Evolutionary conservation across 768 basidiomycete genomes (phyloP).

Genomic region (Mycena venus): DNA sequence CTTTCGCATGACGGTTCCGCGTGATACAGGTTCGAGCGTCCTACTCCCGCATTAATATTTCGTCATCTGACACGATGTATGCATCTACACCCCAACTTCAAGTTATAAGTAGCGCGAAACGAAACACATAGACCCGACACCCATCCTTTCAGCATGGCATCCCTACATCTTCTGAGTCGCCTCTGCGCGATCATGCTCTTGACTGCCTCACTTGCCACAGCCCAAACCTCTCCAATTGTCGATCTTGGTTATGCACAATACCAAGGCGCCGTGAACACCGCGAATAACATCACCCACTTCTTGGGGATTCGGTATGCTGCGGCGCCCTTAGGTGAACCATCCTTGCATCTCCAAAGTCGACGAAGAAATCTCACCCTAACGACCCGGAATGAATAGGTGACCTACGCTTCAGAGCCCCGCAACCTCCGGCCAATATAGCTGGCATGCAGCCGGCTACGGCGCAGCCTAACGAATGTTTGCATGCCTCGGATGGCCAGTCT

Average conservation of each 20-base stretch:
- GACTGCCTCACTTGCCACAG: background rate
- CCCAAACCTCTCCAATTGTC: conserved; percentile 33
- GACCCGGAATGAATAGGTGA: conserved; percentile 22
- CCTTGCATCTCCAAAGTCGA: background rate
- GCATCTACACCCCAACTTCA: too few species aligned
- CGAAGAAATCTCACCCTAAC: background rate
- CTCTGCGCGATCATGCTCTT: background rate
- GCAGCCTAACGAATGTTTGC: conserved; percentile 36
- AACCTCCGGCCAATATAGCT: conserved; percentile 23
- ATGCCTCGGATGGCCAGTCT: conserved; percentile 30
- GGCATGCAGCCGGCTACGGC: conserved; percentile 31
- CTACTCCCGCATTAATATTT: background rate
- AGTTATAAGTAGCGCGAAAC: background rate
- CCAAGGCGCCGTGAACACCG: conserved; percentile 40
- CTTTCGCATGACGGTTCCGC: background rate
- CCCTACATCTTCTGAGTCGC: background rate
- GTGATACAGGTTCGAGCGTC: background rate
- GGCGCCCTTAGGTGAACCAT: conserved; percentile 34
- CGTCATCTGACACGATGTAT: background rate
- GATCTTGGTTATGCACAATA: conserved; percentile 48
- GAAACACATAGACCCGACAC: background rate
- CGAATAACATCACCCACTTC: conserved; percentile 39
- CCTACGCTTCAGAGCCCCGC: conserved; percentile 30
- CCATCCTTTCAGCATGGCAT: background rate
- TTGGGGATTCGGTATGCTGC: conserved; percentile 50